A percentile compares a stretch with the other conserved stretches of the same genome.
phyloP scores from a whole-genome alignment of 306 rosid species.

The Fragaria vesca region DNA sequence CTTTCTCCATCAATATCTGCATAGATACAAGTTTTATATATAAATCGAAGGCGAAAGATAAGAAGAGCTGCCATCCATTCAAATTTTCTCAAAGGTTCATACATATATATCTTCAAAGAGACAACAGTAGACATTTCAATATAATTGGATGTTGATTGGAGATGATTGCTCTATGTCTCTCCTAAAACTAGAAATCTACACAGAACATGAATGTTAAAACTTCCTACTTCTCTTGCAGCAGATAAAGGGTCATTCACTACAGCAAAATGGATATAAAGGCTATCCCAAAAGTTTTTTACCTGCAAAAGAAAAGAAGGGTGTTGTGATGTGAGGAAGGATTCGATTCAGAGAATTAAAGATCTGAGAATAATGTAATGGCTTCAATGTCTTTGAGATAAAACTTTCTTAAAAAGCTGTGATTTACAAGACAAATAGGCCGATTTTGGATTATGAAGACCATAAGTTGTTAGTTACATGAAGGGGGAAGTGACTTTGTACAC shows the following conservation, averaged over 20 bases:
- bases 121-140: background rate
- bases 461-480: background rate
- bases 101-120: background rate
- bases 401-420: background rate
- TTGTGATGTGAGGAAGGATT: background rate
- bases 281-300: background rate
- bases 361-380: background rate
- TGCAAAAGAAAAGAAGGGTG: background rate
- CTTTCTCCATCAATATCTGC: background rate
- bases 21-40: background rate
- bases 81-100: constrained; percentile 9
- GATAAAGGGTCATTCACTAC: background rate
- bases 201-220: background rate
- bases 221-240: background rate
- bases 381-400: background rate
- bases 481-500: background rate
- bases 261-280: background rate
- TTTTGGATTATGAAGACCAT: constrained; percentile 9
- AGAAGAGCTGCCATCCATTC: constrained; percentile 7
- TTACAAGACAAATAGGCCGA: background rate
- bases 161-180: constrained; percentile 15
- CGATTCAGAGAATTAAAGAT: background rate
- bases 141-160: constrained; percentile 1
- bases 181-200: constrained; percentile 14
- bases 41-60: background rate